Percentiles rank a stretch among this genome's conserved stretches.
These are phyloP conservation scores for Colletotrichum sp. DNA, from an alignment of 2,329 filamentous ascomycete species.

Conservation along the genomic window DNA sequence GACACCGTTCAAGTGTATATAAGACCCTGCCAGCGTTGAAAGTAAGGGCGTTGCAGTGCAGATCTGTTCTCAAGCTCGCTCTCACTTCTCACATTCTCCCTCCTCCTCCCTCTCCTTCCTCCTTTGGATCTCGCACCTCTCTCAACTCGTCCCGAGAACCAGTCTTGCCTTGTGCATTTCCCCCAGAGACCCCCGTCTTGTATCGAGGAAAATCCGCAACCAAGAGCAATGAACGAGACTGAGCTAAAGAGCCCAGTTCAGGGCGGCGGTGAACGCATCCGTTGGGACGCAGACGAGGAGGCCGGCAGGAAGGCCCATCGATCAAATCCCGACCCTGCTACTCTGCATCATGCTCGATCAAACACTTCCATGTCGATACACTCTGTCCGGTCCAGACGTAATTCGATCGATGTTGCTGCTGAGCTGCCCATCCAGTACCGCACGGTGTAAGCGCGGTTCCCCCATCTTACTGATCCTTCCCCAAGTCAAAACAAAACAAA, in stretches of 20 bases:
- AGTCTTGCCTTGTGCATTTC: neutral
- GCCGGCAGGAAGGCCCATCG: conserved; percentile 21
- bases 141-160: neutral
- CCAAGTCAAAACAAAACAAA: neutral
- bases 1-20: conserved; percentile 1
- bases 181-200: no score
- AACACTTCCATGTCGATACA: conserved; percentile 46
- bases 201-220: neutral
- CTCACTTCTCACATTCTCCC: neutral
- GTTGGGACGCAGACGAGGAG: conserved; percentile 43
- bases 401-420: conserved; percentile 43
- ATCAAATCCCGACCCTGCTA: conserved; percentile 15
- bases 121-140: neutral
- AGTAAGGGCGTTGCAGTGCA: neutral
- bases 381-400: conserved; percentile 39
- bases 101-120: neutral
- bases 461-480: neutral
- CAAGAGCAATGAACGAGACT: conserved; percentile 28
- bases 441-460: conserved; percentile 48
- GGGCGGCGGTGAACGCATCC: conserved; percentile 32
- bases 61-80: neutral
- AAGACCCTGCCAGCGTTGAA: conserved; percentile 5
- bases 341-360: conserved; percentile 29
- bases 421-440: conserved; percentile 60
- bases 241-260: conserved; percentile 26